phyloP scores from a whole-genome alignment of 768 basidiomycete genomes.

The Tremella mesenterica region DNA sequence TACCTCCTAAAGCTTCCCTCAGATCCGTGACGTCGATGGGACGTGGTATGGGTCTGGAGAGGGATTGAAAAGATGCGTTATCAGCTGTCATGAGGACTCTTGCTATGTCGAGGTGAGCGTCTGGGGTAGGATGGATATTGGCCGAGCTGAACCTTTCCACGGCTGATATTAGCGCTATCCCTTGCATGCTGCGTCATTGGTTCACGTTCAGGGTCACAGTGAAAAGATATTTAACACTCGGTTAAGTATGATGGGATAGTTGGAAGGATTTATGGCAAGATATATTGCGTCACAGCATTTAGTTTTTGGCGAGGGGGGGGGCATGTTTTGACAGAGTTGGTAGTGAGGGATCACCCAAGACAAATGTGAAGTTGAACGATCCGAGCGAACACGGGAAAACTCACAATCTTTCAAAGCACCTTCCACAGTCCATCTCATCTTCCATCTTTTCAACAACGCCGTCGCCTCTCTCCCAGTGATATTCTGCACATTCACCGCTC shows the following conservation, averaged over 20 bases:
- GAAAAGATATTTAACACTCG: no score
- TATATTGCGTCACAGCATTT: no score
- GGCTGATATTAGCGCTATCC: slow-evolving; percentile 19
- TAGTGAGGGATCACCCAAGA: no score
- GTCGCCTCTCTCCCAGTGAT: slow-evolving; percentile 59
- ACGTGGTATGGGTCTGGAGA: slow-evolving; percentile 61
- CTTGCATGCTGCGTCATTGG: no score
- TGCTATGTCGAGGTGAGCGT: slow-evolving; percentile 26
- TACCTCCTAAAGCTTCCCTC: slow-evolving; percentile 60
- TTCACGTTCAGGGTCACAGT: no score
- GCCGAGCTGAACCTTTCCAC: slow-evolving; percentile 31
- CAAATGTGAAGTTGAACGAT: no score
- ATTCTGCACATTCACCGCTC: slow-evolving; percentile 53
- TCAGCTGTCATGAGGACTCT: slow-evolving; percentile 70
- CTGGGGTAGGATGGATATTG: slow-evolving; percentile 9
- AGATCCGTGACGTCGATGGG: slow-evolving; percentile 81
- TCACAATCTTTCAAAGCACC: slow-evolving; percentile 66
- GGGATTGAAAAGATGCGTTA: slow-evolving; percentile 76
- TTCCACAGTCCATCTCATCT: slow-evolving; percentile 63
- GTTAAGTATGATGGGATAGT: no score
- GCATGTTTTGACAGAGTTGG: no score
- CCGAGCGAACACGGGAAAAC: neutral
- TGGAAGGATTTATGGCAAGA: no score
- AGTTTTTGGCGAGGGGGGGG: no score
- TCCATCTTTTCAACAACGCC: slow-evolving; percentile 53